Evolutionary conservation across 805 yeast genomes (phyloP).

Genomic region (Yamadazyma phyllophila): DNA sequence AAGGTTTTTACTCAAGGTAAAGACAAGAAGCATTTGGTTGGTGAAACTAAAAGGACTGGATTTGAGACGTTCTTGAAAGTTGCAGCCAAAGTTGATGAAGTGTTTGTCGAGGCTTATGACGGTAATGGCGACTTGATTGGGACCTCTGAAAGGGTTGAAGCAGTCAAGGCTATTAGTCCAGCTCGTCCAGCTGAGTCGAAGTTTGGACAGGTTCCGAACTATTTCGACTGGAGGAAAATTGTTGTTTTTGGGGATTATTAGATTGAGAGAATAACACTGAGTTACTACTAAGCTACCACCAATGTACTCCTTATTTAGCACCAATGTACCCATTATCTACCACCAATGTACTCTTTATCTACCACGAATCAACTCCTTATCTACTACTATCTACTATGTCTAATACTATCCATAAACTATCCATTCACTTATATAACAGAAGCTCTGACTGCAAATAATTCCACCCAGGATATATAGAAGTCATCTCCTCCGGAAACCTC

Average conservation of each 20-base stretch:
- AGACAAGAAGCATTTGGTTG: slow-evolving; percentile 14
- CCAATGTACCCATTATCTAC: too few relatives aligned
- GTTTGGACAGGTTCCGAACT: neutral
- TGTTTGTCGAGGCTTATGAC: slow-evolving; percentile 9
- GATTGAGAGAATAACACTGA: neutral
- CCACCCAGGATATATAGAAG: neutral
- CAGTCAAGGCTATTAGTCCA: slow-evolving; percentile 2
- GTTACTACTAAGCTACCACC: too few relatives aligned
- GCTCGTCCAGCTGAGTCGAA: neutral
- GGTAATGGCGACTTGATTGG: neutral
- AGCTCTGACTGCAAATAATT: neutral
- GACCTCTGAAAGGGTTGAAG: slow-evolving; percentile 1
- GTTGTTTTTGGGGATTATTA: neutral
- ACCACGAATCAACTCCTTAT: too few relatives aligned
- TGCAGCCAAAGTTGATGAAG: neutral
- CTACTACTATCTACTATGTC: too few relatives aligned
- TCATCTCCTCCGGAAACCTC: neutral
- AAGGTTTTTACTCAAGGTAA: slow-evolving; percentile 16
- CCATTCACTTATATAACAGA: too few relatives aligned
- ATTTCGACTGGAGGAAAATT: slow-evolving; percentile 1
- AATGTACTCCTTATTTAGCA: too few relatives aligned
- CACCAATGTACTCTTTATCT: too few relatives aligned
- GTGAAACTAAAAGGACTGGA: slow-evolving; percentile 21
- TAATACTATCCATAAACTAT: too few relatives aligned
- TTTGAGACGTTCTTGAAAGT: slow-evolving; percentile 23